Evolutionary conservation across 345 rosid species (phyloP).

Genomic region (Carallia pectinifolia): DNA sequence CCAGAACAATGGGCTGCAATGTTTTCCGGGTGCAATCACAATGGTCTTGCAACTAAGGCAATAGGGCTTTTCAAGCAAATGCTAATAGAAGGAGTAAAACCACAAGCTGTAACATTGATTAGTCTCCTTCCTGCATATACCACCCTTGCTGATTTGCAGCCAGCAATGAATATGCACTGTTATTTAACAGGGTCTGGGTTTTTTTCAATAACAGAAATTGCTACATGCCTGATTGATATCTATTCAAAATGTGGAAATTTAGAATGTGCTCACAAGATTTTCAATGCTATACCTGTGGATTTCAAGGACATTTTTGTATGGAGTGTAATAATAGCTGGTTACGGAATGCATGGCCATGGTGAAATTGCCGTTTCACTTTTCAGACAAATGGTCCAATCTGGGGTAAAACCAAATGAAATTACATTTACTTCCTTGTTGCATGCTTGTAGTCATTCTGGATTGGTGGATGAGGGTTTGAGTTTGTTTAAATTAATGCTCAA

Average conservation of each 20-base stretch:
- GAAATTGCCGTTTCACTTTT: slow-evolving; percentile 48
- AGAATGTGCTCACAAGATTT: slow-evolving; percentile 50
- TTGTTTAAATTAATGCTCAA: slow-evolving; percentile 47
- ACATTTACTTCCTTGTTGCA: slow-evolving; percentile 57
- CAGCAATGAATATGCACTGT: slow-evolving; percentile 50
- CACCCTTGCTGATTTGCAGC: slow-evolving; percentile 48
- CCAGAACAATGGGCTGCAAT: slow-evolving; percentile 75
- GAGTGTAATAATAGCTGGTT: slow-evolving; percentile 59
- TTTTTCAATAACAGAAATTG: slow-evolving; percentile 45
- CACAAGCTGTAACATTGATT: slow-evolving; percentile 51
- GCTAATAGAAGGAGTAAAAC: slow-evolving; percentile 43
- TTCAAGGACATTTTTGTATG: slow-evolving; percentile 52
- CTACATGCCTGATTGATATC: slow-evolving; percentile 52
- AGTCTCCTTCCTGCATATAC: slow-evolving; percentile 68
- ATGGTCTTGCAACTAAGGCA: slow-evolving; percentile 43
- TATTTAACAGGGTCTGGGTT: slow-evolving; percentile 50
- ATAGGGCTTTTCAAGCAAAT: slow-evolving; percentile 49
- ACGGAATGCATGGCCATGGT: slow-evolving; percentile 64
- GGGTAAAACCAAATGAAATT: slow-evolving; percentile 53
- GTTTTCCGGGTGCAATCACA: slow-evolving; percentile 54
- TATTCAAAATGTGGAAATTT: slow-evolving; percentile 63
- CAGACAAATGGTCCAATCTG: slow-evolving; percentile 59
- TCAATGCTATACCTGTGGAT: slow-evolving; percentile 39
- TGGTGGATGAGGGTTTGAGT: slow-evolving; percentile 58
- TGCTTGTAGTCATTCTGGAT: slow-evolving; percentile 61